Evolutionary conservation across 2,329 filamentous ascomycete genomes (phyloP), one percentile per base, ranked within the genome.

Genomic region (Talaromyces marneffei): DNA sequence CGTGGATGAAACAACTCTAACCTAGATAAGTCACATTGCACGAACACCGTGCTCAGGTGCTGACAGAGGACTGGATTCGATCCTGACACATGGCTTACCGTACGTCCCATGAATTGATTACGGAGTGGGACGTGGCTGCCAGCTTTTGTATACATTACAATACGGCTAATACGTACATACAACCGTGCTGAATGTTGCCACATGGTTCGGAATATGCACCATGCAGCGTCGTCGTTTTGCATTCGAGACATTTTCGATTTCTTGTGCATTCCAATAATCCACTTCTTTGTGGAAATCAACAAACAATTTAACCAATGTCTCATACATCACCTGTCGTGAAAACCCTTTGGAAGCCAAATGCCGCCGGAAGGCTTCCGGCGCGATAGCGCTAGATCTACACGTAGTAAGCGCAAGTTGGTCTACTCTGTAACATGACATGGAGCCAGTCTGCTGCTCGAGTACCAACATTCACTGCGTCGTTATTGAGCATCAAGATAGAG

Each of bases 11-110:
- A 25, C 3, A 14, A 58, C 12, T 18, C 46, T 48, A 58, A 29
- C 56, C 56, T 42, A 50, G 56, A 50, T 29, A 35, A 58, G 56
- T 50, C 56, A 50, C 27, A 58, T 58, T 58, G 42, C 42, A 58
- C 56, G 56, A 58, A 58, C 25, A 33, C n/a, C 39, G 54, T 57
- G 39, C 54, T 44, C 33, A n/a, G n/a, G 27, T 42, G 55, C 37
- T 44, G 31, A 46, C 40, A 29, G 25, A 33, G 16, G 18, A 42
- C 37, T 42, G 37, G 54, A 10, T 35, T 42, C 23, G 33, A 52
- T n/a, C n/a, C n/a, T 37, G 16, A 14, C 35, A 37, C 10, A 8
- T 9, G 8, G 10, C 10, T 18, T n/a, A 10, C 10, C 6, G 39
- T 39, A 42, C 16, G 37, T 40, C n/a, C 2, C 23, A 23, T 20